phyloP scores from a whole-genome alignment of 768 basidiomycete species.

The Hericium erinaceus region DNA sequence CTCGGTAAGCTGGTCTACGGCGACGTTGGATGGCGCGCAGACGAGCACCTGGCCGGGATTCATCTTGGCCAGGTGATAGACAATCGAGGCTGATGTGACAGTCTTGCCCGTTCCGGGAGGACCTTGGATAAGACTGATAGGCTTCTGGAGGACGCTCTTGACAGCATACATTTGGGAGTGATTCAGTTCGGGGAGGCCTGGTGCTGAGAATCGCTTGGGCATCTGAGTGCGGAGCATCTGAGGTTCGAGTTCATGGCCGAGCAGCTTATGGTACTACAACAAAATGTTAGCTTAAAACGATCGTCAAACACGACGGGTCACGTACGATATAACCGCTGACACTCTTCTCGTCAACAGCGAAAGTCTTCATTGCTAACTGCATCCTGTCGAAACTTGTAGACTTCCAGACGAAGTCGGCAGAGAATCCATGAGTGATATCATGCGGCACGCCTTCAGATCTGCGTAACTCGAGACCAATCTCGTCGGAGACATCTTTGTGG shows the following conservation, averaged over 20 bases:
- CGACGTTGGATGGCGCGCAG: conserved; percentile 97
- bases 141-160: conserved; percentile 97
- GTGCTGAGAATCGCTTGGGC: conserved; percentile 96
- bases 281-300: conserved; percentile 7
- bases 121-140: conserved; percentile 94
- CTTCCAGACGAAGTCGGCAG: conserved; percentile 99
- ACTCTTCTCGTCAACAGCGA: conserved; percentile 98
- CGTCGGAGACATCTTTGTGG: conserved; percentile 91
- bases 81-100: conserved; percentile 97
- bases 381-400: conserved; percentile 99
- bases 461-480: conserved; percentile 89
- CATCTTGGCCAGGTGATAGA: conserved; percentile 99
- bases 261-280: conserved; percentile 88
- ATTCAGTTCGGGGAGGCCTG: conserved; percentile 94
- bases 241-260: conserved; percentile 96
- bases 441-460: conserved; percentile 88
- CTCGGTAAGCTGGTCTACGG: conserved; percentile 97
- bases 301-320: conserved; percentile 4
- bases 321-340: conserved; percentile 96
- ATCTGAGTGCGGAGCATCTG: conserved; percentile 85
- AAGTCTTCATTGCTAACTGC: conserved; percentile 99
- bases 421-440: conserved; percentile 90
- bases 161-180: conserved; percentile 99
- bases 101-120: conserved; percentile 99
- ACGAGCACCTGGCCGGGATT: conserved; percentile 99